Conservation (phyloP, 208 protist species). For the Naegleria fowleri region DNA sequence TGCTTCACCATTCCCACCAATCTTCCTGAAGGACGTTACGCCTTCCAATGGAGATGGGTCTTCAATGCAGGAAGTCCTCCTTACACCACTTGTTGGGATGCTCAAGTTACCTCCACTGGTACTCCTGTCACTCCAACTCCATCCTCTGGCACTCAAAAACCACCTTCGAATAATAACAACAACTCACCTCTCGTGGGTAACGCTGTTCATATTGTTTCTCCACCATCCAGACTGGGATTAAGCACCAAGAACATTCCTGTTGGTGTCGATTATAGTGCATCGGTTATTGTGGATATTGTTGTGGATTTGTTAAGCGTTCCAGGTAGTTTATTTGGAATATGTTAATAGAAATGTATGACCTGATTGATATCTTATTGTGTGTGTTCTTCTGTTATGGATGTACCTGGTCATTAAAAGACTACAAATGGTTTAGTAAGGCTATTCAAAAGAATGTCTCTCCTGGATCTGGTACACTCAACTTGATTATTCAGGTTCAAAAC, state of each 20-base stretch:
- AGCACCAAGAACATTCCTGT: not conserved
- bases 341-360: no score
- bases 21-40: not conserved
- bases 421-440: not conserved
- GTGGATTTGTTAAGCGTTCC: not conserved
- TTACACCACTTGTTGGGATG: constrained; percentile 12
- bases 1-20: not conserved
- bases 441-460: not conserved
- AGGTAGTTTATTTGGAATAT: no score
- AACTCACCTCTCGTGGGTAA: not conserved
- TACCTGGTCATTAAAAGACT: not conserved
- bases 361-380: no score
- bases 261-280: not conserved
- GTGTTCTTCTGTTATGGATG: no score
- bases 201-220: not conserved
- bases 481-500: not conserved
- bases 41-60: constrained; percentile 16
- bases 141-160: not conserved
- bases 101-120: not conserved
- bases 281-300: not conserved
- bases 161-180: not conserved
- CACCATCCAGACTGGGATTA: not conserved
- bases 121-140: not conserved
- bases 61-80: constrained; percentile 2
- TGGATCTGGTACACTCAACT: not conserved